These are phyloP conservation scores for Carallia brachiata DNA, from an alignment of 345 rosid genomes.

Conservation along the genomic window DNA sequence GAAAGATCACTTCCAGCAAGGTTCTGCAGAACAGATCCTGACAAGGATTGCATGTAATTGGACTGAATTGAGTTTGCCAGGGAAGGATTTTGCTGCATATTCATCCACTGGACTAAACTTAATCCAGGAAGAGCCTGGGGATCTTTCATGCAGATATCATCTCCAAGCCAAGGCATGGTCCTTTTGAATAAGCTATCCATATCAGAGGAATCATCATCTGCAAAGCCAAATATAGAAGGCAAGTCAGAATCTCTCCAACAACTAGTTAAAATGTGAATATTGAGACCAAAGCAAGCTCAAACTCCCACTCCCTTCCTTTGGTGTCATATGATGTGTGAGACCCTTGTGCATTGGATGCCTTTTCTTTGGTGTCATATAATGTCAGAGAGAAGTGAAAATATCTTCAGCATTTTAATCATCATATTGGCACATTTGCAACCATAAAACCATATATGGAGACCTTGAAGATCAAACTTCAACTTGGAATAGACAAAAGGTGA, in stretches of 20 bases:
- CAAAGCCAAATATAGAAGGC: conserved; percentile 14
- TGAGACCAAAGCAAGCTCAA: neutral
- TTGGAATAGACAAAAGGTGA: conserved; percentile 10
- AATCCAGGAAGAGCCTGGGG: conserved; percentile 61
- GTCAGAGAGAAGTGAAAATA: conserved; percentile 3
- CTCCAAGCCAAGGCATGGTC: conserved; percentile 91
- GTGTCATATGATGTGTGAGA: no score
- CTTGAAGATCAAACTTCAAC: conserved; percentile 15
- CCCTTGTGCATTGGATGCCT: neutral
- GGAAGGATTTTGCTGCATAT: conserved; percentile 71
- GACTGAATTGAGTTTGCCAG: conserved; percentile 50
- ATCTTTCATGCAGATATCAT: conserved; percentile 69
- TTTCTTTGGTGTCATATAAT: neutral
- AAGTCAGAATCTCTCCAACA: conserved; percentile 13
- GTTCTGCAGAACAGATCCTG: conserved; percentile 49
- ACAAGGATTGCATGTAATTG: conserved; percentile 44
- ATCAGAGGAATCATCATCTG: conserved; percentile 83
- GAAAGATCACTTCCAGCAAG: conserved; percentile 46
- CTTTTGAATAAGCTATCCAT: conserved; percentile 74
- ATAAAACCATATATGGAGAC: conserved; percentile 12
- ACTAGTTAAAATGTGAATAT: neutral
- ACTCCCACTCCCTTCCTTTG: no score
- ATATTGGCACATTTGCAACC: conserved; percentile 11
- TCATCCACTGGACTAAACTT: conserved; percentile 93
- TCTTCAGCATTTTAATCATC: conserved; percentile 15